Evolutionary conservation across 169 alveolate species (phyloP), one percentile per base, ranked within the genome.

Genomic region (Eimeria sp.): DNA sequence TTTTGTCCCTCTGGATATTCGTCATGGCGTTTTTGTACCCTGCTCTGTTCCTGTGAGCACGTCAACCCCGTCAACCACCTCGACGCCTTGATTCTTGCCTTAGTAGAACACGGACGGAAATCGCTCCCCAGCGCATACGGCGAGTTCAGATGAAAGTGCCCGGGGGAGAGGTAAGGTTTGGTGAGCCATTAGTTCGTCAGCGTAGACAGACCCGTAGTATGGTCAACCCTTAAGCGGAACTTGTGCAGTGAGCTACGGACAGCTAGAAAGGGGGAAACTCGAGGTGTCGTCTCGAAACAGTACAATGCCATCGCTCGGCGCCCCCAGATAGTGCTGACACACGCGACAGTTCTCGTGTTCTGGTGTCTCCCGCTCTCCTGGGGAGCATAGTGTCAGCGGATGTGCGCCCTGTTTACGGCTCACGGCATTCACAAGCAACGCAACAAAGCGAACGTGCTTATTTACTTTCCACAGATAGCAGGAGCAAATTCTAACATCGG

Each of bases 11-110:
- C 83, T 90, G 96, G 95, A 80, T 80, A 37, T 90, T 95, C 72
- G 89, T 95, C 68, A 80, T 95, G 49, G 94, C 95, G 23, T 95
- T 95, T 82, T 88, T 95, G 68, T 95, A 95, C 49, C 97, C 97
- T 16, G 91, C 97, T 13, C 85, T 95, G 40, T 85, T 85, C 64
- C 78, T 85, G 66, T 77, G 62, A 77, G 87, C 25, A 25, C 40
- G 62, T 23, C 40, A 30, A 6, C 40, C 37, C 66, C 40, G 18
- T 46, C 64, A 4, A 40, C 6, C 46, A 71, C 52, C 25, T 14
- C 4, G 80, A 33, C 80, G n/a, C 33, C 16, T 27, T 9, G 46
- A 16, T 71, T 71, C 80, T 33, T 9, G 80, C 33, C 37, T 71
- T 71, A 33, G 52, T 14, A 33, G 27, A 71, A 23, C 80, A 33